Conservation (phyloP, 805 yeast genomes). For the Saccharomycopsis malanga region DNA sequence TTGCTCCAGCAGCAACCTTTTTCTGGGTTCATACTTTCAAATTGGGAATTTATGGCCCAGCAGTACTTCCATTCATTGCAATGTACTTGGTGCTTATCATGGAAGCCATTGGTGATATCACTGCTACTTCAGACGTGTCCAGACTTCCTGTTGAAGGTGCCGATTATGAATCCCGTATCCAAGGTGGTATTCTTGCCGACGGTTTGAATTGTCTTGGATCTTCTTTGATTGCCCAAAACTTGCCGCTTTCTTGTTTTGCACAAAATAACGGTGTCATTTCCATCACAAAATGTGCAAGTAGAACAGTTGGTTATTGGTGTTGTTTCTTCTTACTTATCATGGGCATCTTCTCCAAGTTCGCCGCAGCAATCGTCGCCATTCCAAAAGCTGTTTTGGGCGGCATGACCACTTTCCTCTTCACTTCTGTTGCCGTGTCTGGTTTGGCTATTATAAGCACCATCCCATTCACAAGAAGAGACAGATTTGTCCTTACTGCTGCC, state of each 20-base stretch:
- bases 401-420: slow-evolving; percentile 72
- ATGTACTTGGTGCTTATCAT: slow-evolving; percentile 76
- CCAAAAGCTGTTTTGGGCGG: slow-evolving; percentile 82
- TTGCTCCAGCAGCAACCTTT: slow-evolving; percentile 78
- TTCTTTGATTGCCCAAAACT: slow-evolving; percentile 62
- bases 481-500: slow-evolving; percentile 63
- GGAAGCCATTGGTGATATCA: slow-evolving; percentile 93
- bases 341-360: slow-evolving; percentile 85
- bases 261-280: slow-evolving; percentile 95
- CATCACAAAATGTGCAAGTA: slow-evolving; percentile 84
- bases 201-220: slow-evolving; percentile 66
- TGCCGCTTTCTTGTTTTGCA: slow-evolving; percentile 91
- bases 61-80: slow-evolving; percentile 78
- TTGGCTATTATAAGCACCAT: slow-evolving; percentile 49
- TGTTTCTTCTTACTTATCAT: slow-evolving; percentile 72
- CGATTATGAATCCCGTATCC: slow-evolving; percentile 74
- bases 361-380: slow-evolving; percentile 81
- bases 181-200: slow-evolving; percentile 89
- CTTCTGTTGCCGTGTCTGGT: slow-evolving; percentile 73
- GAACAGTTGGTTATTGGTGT: slow-evolving; percentile 74
- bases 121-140: slow-evolving; percentile 91
- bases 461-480: slow-evolving; percentile 59
- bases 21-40: slow-evolving; percentile 84
- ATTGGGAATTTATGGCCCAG: slow-evolving; percentile 72
- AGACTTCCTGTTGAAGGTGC: slow-evolving; percentile 79